Conservation (phyloP, 257 asterid genomes). For the Solanum megistacrolobum region DNA sequence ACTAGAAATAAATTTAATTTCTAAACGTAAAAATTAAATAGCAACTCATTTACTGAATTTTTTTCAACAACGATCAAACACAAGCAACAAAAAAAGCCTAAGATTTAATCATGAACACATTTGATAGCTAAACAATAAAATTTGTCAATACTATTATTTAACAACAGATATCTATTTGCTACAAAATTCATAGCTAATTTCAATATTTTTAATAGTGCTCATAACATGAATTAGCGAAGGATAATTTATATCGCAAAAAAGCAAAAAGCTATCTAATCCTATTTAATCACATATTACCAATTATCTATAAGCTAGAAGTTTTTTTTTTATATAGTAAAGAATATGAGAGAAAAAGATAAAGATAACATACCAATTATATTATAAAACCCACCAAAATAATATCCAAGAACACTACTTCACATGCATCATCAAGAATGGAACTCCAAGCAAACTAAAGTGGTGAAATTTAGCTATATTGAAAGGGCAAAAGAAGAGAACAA, state of each 20-base stretch:
- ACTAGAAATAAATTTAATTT: too few relatives aligned
- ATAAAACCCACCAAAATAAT: background rate
- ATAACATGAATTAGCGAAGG: background rate
- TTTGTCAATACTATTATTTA: fast-evolving
- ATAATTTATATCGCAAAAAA: background rate
- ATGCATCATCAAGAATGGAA: background rate
- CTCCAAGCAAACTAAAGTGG: background rate
- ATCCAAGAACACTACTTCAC: background rate
- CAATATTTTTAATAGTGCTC: background rate
- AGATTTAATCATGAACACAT: too few relatives aligned
- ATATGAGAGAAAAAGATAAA: background rate
- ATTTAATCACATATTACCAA: background rate
- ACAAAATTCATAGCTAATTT: background rate
- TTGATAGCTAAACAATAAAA: too few relatives aligned
- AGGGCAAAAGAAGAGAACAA: background rate
- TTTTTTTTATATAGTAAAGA: background rate
- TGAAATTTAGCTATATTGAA: background rate
- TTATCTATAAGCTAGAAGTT: background rate
- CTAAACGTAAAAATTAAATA: too few relatives aligned
- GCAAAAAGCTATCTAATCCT: background rate
- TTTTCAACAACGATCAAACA: background rate
- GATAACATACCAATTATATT: background rate
- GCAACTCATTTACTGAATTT: too few relatives aligned
- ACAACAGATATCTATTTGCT: background rate
- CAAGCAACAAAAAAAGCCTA: too few relatives aligned